These are phyloP conservation scores for Marasmius sp. DNA, from an alignment of 1,284 basidiomycete species.

Conservation along the genomic window DNA sequence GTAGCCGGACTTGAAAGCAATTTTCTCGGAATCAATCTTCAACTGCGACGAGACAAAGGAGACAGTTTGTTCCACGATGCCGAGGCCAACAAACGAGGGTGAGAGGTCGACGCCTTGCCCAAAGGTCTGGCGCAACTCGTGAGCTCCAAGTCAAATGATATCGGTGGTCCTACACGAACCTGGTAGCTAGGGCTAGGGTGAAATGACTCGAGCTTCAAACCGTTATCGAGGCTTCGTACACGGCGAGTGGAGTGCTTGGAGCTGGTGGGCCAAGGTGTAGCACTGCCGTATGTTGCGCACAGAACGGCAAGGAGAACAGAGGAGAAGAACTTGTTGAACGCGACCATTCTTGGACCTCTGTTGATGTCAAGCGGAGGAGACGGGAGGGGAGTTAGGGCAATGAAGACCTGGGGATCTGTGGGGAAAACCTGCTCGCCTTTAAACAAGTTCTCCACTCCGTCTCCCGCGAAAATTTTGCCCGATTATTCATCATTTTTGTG, in stretches of 20 bases:
- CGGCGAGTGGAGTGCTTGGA: constrained; percentile 16
- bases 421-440: background rate
- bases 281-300: constrained; percentile 17
- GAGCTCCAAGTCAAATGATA: background rate
- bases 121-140: constrained; percentile 34
- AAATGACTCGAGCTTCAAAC: constrained; percentile 37
- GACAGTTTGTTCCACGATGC: constrained; percentile 31
- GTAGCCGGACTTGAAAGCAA: constrained; percentile 35
- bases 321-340: constrained; percentile 21
- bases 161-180: constrained; percentile 22
- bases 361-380: background rate
- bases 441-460: too few species aligned
- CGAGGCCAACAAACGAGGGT: constrained; percentile 25
- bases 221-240: constrained; percentile 26
- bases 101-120: constrained; percentile 40
- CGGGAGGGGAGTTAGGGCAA: background rate
- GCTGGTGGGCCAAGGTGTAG: constrained; percentile 14
- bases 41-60: constrained; percentile 35
- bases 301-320: constrained; percentile 20
- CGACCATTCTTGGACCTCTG: constrained; percentile 9
- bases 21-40: constrained; percentile 24
- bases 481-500: background rate
- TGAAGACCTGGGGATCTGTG: background rate
- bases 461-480: too few species aligned
- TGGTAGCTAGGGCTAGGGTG: constrained; percentile 40